Percentiles rank a stretch among this genome's conserved stretches.
Conservation (phyloP, 139 green algal species). For the Coelastrella sp. region DNA sequence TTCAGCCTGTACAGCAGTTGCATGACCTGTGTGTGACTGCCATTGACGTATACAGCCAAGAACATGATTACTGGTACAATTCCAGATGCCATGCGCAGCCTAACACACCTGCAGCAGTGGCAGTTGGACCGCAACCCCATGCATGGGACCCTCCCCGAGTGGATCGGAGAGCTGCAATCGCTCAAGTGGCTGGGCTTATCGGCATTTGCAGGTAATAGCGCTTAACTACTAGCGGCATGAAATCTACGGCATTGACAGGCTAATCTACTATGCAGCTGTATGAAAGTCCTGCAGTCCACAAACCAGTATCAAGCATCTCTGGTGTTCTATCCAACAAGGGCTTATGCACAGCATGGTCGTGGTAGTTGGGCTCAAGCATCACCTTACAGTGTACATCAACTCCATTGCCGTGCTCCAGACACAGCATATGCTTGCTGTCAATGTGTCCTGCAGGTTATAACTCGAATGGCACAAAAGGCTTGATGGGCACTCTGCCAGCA, state of each 20-base stretch:
- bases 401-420: too few relatives aligned
- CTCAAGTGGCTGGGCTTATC: slow-evolving; percentile 12
- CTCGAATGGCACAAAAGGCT: not conserved
- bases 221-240: too few relatives aligned
- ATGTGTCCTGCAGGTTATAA: not conserved
- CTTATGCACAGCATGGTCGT: too few relatives aligned
- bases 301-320: too few relatives aligned
- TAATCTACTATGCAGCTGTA: too few relatives aligned
- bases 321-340: too few relatives aligned
- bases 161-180: not conserved
- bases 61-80: slow-evolving; percentile 57
- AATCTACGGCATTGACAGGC: too few relatives aligned
- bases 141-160: slow-evolving; percentile 40
- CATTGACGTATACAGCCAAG: slow-evolving; percentile 14
- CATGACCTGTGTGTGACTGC: not conserved
- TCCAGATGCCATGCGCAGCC: not conserved
- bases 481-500: slow-evolving; percentile 16
- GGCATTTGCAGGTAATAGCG: not conserved
- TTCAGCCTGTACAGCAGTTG: not conserved
- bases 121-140: slow-evolving; percentile 43
- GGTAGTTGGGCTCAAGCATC: too few relatives aligned
- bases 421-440: too few relatives aligned
- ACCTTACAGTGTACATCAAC: too few relatives aligned
- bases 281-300: too few relatives aligned
- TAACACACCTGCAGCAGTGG: slow-evolving; percentile 17